These are phyloP conservation scores for Wickerhamomyces chambardii DNA, from an alignment of 805 yeast genomes.

Conservation along the genomic window DNA sequence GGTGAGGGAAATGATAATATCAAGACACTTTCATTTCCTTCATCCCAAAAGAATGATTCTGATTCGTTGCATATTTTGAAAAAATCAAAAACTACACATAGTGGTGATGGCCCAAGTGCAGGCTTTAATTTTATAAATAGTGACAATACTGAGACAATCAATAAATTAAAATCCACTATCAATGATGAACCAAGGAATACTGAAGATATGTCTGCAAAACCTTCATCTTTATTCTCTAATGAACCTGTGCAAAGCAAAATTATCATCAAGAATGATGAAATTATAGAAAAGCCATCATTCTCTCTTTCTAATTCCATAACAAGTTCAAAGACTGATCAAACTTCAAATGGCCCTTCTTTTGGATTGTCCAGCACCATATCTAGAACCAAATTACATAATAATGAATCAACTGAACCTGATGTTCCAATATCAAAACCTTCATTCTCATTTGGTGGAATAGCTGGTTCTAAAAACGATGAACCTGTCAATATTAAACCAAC, in stretches of 20 bases:
- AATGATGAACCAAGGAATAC: background rate
- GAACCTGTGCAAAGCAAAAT: background rate
- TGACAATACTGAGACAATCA: background rate
- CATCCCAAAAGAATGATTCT: slow-evolving; percentile 1
- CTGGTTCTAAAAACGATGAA: background rate
- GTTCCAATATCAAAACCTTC: slow-evolving; percentile 2
- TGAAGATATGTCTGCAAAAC: background rate
- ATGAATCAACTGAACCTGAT: slow-evolving; percentile 2
- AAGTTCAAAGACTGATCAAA: background rate
- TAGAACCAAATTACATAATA: slow-evolving; percentile 2
- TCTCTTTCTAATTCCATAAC: background rate
- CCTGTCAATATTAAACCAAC: background rate
- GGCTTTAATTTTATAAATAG: slow-evolving; percentile 17
- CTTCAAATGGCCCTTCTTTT: background rate
- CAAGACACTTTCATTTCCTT: slow-evolving; percentile 1
- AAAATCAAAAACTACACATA: background rate
- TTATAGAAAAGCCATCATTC: background rate
- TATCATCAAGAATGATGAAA: background rate
- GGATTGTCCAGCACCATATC: no score
- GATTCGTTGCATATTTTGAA: background rate
- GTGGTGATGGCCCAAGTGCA: slow-evolving; percentile 17
- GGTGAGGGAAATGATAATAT: slow-evolving; percentile 6
- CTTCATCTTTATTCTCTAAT: background rate
- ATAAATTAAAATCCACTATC: background rate
- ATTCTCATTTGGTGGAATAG: slow-evolving; percentile 3